A percentile compares a stretch with the other conserved stretches of the same genome.
These are phyloP conservation scores for Sherardia arvensis DNA, from an alignment of 257 asterid genomes.

Conservation along the genomic window DNA sequence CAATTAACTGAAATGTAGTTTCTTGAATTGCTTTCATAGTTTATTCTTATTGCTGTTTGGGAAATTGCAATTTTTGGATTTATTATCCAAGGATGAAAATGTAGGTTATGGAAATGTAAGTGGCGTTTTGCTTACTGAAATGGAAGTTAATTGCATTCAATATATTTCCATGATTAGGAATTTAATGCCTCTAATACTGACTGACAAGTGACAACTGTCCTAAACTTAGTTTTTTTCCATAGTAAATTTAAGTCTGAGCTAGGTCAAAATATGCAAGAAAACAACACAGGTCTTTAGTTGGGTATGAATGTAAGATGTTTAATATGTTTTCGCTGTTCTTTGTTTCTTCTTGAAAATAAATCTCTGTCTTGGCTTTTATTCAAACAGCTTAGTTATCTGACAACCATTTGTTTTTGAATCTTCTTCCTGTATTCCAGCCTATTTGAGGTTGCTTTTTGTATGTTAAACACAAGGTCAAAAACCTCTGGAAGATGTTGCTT, in stretches of 20 bases:
- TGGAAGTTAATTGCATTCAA: neutral
- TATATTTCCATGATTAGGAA: neutral
- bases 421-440: too few relatives aligned
- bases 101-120: neutral
- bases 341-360: neutral
- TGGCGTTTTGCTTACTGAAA: neutral
- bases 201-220: neutral
- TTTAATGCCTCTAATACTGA: neutral
- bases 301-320: neutral
- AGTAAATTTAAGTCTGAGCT: neutral
- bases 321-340: too few relatives aligned
- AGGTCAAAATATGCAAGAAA: neutral
- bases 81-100: neutral
- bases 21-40: neutral
- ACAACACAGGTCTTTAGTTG: neutral
- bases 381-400: neutral
- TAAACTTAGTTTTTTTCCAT: neutral
- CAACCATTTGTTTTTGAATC: neutral
- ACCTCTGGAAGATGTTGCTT: too few relatives aligned
- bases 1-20: neutral
- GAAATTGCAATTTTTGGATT: constrained; percentile 1
- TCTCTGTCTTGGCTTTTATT: neutral
- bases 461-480: too few relatives aligned
- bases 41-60: neutral
- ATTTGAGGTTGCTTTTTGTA: too few relatives aligned